These are phyloP conservation scores for Acanthamoeba lenticulata DNA, from an alignment of 208 protist genomes.

Conservation along the genomic window DNA sequence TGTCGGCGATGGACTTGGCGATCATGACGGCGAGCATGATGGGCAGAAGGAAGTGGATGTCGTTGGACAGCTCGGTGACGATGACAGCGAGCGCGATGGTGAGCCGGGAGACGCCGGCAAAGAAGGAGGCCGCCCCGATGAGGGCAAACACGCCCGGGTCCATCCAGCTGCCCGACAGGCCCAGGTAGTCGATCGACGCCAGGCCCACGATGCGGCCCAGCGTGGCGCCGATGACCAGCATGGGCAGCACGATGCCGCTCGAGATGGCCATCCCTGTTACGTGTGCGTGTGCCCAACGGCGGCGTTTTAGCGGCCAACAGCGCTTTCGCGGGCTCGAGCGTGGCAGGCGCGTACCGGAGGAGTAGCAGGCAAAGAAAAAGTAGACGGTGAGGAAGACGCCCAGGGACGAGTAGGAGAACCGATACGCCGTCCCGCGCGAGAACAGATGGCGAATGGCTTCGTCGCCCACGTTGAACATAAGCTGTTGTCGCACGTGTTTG, in stretches of 20 bases:
- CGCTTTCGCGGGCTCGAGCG: no score
- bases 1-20: slow-evolving; percentile 92
- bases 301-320: no score
- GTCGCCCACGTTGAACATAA: slow-evolving; percentile 88
- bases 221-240: slow-evolving; percentile 91
- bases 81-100: slow-evolving; percentile 95
- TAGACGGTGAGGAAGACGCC: slow-evolving; percentile 90
- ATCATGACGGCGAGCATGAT: slow-evolving; percentile 94
- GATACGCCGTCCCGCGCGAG: slow-evolving; percentile 88
- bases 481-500: background rate
- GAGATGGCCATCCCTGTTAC: slow-evolving; percentile 89
- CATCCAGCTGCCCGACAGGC: background rate
- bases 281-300: no score
- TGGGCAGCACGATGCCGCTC: slow-evolving; percentile 92
- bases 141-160: slow-evolving; percentile 86
- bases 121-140: slow-evolving; percentile 93
- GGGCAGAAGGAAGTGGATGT: slow-evolving; percentile 93
- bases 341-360: background rate
- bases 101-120: slow-evolving; percentile 92
- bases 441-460: slow-evolving; percentile 92
- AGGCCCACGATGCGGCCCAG: slow-evolving; percentile 88
- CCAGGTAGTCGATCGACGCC: background rate
- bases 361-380: slow-evolving; percentile 87
- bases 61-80: slow-evolving; percentile 94
- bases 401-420: slow-evolving; percentile 87